phyloP scores from a whole-genome alignment of 371 early-diverging fungal genomes.

The Cokeromyces recurvatus region DNA sequence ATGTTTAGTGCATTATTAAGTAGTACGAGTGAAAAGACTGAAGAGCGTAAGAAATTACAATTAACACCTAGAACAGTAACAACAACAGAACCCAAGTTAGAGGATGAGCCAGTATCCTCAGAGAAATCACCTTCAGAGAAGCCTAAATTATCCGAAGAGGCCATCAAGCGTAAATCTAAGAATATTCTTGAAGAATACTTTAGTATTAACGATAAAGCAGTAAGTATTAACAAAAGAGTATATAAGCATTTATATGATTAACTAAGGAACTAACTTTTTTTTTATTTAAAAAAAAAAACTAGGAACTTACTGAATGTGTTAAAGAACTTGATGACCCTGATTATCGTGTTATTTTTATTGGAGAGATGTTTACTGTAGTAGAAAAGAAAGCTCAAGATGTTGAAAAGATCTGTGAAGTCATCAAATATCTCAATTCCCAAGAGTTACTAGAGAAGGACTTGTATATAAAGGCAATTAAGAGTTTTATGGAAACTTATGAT shows the following conservation, averaged over 20 bases:
- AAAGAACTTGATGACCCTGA: slow-evolving; percentile 62
- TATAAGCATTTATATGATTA: too few relatives aligned
- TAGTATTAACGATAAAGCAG: slow-evolving; percentile 47
- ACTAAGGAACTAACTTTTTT: too few relatives aligned
- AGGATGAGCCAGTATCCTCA: not conserved
- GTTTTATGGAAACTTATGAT: slow-evolving; percentile 62
- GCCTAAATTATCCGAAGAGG: slow-evolving; percentile 46
- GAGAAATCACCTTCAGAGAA: not conserved
- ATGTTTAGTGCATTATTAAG: slow-evolving; percentile 54
- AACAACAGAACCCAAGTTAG: not conserved
- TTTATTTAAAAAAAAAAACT: too few relatives aligned
- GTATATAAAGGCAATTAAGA: slow-evolving; percentile 53
- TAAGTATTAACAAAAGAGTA: too few relatives aligned
- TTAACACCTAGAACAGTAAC: slow-evolving; percentile 21
- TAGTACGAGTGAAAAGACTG: slow-evolving; percentile 23
- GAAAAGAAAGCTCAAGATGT: slow-evolving; percentile 62
- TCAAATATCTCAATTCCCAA: slow-evolving; percentile 41
- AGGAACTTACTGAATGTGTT: slow-evolving; percentile 59
- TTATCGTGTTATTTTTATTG: slow-evolving; percentile 45
- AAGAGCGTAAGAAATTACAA: slow-evolving; percentile 33
- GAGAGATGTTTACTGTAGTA: slow-evolving; percentile 37
- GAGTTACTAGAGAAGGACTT: slow-evolving; percentile 32
- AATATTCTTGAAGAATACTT: slow-evolving; percentile 72
- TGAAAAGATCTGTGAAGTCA: slow-evolving; percentile 44
- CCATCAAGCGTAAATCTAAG: slow-evolving; percentile 58